Evolutionary conservation across 306 rosid species (phyloP), one percentile per base, ranked within the genome.

Genomic region (Lotus japonicus): DNA sequence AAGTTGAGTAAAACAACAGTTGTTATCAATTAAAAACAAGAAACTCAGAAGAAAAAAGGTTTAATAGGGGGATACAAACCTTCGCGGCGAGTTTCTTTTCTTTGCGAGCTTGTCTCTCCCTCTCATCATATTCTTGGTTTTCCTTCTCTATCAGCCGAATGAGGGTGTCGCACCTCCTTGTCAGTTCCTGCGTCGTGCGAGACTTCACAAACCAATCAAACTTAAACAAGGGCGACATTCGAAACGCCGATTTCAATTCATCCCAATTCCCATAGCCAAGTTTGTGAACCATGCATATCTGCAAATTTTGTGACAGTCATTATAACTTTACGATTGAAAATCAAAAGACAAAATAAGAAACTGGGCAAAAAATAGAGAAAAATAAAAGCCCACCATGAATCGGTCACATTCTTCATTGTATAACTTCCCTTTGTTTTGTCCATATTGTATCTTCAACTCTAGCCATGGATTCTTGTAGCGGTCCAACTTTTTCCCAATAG

Each of bases 181-280:
- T 96, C 33, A 94, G 95, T 85, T 94, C 99, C 83, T 94, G 99
- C 5, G 99, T 88, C 51, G 99, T 94, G 73, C 99, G 97, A 50
- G 99, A 94, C 85, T 94, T 94, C 2, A 94, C 91, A 82, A 94
- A 94, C 99, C 99, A 94, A 85, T 94, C 99, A 80, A 94, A 94
- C 61, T 96, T 91, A 80, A 94, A 94, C 80, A 94, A 77, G 21
- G 99, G 96, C 18, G 99, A 94, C 3, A 96, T 94, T 49, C 99
- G 97, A 63, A 94, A 94, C 21, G 96, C 97, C n/a, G 99, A 96
- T 80, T 94, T 94, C 82, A 94, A 67, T 77, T 94, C 99, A 74
- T 94, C 99, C 99, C 99, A 94, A 77, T 90, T 94, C 48, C 99
- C 99, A 73, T 94, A 94, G 66, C 99, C 99, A 68, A 94, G 96